A percentile compares a stretch with the other conserved stretches of the same genome.
Conservation (phyloP, 2,329 filamentous ascomycete species). For the Teratosphaeria zuluensis region DNA sequence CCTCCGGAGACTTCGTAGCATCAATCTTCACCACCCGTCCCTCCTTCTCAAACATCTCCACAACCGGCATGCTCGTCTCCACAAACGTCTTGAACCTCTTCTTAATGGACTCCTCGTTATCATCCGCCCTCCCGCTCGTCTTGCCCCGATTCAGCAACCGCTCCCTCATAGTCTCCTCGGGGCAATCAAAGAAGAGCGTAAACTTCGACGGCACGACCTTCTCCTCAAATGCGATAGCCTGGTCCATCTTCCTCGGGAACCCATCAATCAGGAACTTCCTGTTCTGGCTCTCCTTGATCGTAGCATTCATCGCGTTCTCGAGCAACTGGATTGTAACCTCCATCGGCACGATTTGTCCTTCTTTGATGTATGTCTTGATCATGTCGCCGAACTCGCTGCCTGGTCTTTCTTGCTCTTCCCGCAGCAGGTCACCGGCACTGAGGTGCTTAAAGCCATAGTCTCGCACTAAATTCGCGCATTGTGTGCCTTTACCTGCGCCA, state of each 20-base stretch:
- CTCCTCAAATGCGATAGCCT: constrained; percentile 88
- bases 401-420: constrained; percentile 80
- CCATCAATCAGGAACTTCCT: constrained; percentile 69
- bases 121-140: constrained; percentile 83
- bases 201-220: constrained; percentile 73
- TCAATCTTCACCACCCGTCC: constrained; percentile 71
- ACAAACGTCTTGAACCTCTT: constrained; percentile 93
- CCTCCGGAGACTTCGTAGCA: constrained; percentile 58
- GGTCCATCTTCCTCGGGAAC: constrained; percentile 95
- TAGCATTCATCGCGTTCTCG: constrained; percentile 80
- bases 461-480: constrained; percentile 78
- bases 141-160: constrained; percentile 80
- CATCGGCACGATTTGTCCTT: constrained; percentile 97
- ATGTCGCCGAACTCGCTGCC: constrained; percentile 84
- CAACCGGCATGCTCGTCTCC: constrained; percentile 95
- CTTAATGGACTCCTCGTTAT: constrained; percentile 90
- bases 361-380: constrained; percentile 87
- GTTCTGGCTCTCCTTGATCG: constrained; percentile 49
- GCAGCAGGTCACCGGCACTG: constrained; percentile 83
- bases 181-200: constrained; percentile 90
- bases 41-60: constrained; percentile 70
- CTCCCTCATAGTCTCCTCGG: constrained; percentile 77
- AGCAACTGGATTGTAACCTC: constrained; percentile 90
- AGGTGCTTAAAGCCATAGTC: constrained; percentile 90
- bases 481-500: constrained; percentile 91